Evolutionary conservation across 2,329 filamentous ascomycete species (phyloP).

Genomic region (Talaromyces pinophilus): DNA sequence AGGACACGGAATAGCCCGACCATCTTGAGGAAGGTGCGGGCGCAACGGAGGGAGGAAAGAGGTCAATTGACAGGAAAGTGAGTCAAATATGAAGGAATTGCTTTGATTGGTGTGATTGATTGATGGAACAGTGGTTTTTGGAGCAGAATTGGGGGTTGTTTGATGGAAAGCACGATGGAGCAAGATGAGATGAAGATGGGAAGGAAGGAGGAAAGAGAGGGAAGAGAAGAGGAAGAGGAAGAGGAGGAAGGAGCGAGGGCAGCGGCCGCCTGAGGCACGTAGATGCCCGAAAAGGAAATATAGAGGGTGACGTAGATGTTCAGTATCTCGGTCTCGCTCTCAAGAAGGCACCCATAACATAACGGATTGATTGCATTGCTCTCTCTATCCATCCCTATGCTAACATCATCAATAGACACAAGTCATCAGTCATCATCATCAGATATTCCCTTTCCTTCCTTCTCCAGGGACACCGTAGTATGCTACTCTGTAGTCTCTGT

Average conservation of each 20-base stretch:
- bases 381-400: slow-evolving; percentile 8
- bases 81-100: background rate
- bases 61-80: background rate
- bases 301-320: background rate
- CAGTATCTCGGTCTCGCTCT: background rate
- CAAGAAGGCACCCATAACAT: background rate
- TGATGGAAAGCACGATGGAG: slow-evolving; percentile 15
- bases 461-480: background rate
- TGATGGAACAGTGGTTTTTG: background rate
- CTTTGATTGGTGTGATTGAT: background rate
- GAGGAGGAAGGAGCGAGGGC: slow-evolving; percentile 16
- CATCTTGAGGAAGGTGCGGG: background rate
- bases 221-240: background rate
- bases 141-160: background rate
- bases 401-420: slow-evolving; percentile 8
- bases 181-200: slow-evolving; percentile 10
- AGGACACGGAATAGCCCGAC: slow-evolving; percentile 1
- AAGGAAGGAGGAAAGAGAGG: background rate
- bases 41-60: background rate
- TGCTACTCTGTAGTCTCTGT: no score
- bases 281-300: background rate
- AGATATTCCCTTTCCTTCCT: background rate
- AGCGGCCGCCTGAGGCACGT: background rate
- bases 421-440: slow-evolving; percentile 8
- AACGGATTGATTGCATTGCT: background rate